These are phyloP conservation scores for Hansfordia pulvinata DNA, from an alignment of 2,329 filamentous ascomycete species.

Conservation along the genomic window DNA sequence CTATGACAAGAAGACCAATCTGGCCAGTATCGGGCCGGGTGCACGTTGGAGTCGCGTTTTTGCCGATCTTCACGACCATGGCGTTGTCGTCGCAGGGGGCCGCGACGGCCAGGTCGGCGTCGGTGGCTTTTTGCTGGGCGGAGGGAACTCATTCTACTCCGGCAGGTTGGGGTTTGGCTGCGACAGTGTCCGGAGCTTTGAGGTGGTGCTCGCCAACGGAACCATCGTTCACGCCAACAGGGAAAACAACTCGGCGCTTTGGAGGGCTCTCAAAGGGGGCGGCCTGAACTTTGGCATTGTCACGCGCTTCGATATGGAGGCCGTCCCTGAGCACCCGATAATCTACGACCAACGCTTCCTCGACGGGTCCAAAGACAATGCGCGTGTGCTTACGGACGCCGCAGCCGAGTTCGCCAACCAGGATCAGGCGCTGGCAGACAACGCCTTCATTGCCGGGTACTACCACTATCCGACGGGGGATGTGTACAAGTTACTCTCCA, in stretches of 20 bases:
- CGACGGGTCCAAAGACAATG: constrained; percentile 1
- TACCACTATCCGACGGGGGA: neutral
- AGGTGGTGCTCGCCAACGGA: neutral
- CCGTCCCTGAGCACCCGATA: constrained; percentile 3
- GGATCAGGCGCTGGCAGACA: neutral
- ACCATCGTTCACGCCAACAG: neutral
- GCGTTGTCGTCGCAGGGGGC: neutral
- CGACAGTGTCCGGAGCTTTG: neutral
- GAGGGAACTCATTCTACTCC: neutral
- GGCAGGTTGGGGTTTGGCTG: neutral
- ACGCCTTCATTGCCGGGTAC: constrained; percentile 5
- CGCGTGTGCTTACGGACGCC: no score
- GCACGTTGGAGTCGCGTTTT: neutral
- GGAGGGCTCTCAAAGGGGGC: constrained; percentile 28
- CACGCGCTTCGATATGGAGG: constrained; percentile 15
- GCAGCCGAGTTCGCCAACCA: neutral
- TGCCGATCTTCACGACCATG: neutral
- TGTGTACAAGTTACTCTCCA: neutral
- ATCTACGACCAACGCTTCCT: constrained; percentile 7
- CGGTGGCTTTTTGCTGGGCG: neutral
- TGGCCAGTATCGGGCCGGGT: neutral
- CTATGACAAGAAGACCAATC: neutral
- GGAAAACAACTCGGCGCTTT: constrained; percentile 13
- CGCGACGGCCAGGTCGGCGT: neutral
- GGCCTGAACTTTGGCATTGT: constrained; percentile 27